Base-by-base conservation (phyloP, 345 rosid species). In the Pistacia vera region DNA sequence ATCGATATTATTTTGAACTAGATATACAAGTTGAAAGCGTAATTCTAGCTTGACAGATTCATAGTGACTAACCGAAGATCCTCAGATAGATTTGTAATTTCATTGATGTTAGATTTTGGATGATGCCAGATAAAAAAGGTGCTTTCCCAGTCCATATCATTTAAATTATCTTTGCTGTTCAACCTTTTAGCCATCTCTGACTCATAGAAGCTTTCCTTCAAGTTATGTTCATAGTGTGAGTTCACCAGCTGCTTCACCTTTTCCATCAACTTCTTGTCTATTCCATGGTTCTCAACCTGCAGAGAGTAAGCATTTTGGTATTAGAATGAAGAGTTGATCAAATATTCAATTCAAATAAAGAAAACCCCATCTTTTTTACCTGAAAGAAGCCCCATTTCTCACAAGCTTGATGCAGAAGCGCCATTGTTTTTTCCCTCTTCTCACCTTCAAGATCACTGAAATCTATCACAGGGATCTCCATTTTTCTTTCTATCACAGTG, bases 231-330 rank as follows among this genome's bases (percentile, higher is more conserved):
- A 59, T 95, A 93, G 86, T 95, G 89, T 38, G 80, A 52, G 75
- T 88, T 88, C 66, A 93, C 90, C 79, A 87, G 51, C 44, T 79
- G 85, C 83, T 89, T 95, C 84, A 91, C 97, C 80, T 89, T 93
- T 79, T 89, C 92, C 97, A 89, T 95, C 86, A 91, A 75, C 76
- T 81, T 59, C 71, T 72, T 82, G 85, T 89, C 88, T 69, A 89
- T 72, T 54, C 90, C 97, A 85, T 95, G 97, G 83, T 93, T 95
- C 76, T 89, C 88, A 81, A 93, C 84, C 98, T 95, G 91, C 77
- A 83, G 49, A 69, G 41, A 62, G 65, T 44, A n/a, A 44, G 60
- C 61, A 25, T 1, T 18, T 49, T 17, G 17, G 36, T 63, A 25
- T 22, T 11, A 64, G 55, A 75, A 75, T 49, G 11, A 51, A 60